Conservation (phyloP, 1,139 yeast species). For the Candida tetrigidarum region DNA sequence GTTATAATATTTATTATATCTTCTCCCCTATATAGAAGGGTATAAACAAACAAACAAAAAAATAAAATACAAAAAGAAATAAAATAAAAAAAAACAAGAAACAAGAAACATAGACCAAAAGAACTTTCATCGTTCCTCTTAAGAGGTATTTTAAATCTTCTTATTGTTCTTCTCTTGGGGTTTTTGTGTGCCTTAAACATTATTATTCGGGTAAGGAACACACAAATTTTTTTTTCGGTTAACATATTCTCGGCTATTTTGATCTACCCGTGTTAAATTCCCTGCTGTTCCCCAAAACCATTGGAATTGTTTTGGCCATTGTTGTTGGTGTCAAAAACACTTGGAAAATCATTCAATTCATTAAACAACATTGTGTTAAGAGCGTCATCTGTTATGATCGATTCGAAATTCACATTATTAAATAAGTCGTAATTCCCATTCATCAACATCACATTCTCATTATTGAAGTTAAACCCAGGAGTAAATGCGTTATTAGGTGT, state of each 20-base stretch:
- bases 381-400: constrained; percentile 12
- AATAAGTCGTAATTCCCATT: constrained; percentile 9
- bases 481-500: neutral
- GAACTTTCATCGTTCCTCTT: too few relatives aligned
- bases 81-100: too few relatives aligned
- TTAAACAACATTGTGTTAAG: constrained; percentile 14
- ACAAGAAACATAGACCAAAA: too few relatives aligned
- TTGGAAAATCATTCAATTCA: constrained; percentile 15
- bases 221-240: neutral
- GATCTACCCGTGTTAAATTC: too few relatives aligned
- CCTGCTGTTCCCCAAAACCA: neutral
- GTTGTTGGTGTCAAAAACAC: neutral
- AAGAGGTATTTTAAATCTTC: too few relatives aligned
- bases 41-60: too few relatives aligned
- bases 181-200: too few relatives aligned
- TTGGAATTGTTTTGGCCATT: neutral
- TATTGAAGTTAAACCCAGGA: constrained; percentile 7
- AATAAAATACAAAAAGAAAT: too few relatives aligned
- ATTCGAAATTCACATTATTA: constrained; percentile 7
- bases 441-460: constrained; percentile 8
- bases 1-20: too few relatives aligned
- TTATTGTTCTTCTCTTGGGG: too few relatives aligned
- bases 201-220: neutral
- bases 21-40: too few relatives aligned
- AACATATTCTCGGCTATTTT: too few relatives aligned